Conservation (phyloP, 305 asterid species). For the Fraxinus latifolia region DNA sequence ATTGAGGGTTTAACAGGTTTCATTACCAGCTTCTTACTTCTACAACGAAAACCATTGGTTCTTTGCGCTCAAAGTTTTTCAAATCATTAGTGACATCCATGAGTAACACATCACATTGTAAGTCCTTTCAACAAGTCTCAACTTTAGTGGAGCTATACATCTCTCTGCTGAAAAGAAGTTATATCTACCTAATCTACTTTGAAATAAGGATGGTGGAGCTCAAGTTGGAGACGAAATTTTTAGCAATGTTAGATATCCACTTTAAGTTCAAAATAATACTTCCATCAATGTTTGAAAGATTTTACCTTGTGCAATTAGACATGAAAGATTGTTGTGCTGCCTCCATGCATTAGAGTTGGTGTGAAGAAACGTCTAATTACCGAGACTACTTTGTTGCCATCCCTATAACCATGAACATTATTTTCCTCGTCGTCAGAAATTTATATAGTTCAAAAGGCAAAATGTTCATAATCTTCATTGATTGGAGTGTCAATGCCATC, state of each 20-base stretch:
- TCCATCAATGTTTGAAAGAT: too few species aligned
- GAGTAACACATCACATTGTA: too few species aligned
- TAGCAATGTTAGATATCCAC: background rate
- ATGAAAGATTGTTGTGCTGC: too few species aligned
- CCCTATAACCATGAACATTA: background rate
- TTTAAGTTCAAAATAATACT: too few species aligned
- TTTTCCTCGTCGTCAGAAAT: too few species aligned
- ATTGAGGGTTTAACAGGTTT: background rate
- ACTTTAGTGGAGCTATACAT: too few species aligned
- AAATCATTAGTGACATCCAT: background rate
- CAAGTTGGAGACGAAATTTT: background rate
- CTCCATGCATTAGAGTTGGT: background rate
- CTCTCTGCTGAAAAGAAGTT: background rate
- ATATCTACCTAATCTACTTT: background rate
- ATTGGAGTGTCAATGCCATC: background rate
- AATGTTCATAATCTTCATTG: background rate
- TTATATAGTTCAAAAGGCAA: background rate
- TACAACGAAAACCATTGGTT: background rate
- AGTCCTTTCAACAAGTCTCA: too few species aligned
- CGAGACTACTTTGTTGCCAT: too few species aligned
- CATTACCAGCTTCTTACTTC: background rate
- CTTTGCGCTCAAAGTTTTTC: background rate
- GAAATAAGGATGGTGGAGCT: background rate
- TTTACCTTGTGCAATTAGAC: too few species aligned
- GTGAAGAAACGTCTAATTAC: background rate